Conservation (phyloP, 345 rosid genomes). For the Anacardium occidentale region DNA sequence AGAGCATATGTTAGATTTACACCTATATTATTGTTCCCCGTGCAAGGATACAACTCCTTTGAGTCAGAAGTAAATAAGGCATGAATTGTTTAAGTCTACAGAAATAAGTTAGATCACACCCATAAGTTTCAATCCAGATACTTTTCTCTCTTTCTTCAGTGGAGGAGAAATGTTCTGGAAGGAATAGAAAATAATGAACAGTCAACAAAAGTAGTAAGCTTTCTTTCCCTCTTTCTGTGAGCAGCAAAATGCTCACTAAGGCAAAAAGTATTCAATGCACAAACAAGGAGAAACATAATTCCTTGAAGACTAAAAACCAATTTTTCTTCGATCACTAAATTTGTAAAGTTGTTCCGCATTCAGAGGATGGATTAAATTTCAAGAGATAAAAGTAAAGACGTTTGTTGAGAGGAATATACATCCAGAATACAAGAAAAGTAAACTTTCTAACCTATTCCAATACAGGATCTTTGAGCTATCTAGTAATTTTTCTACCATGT, state of each 20-base stretch:
- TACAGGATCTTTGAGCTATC: constrained; percentile 4
- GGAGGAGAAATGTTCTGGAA: background rate
- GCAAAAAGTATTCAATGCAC: background rate
- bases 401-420: background rate
- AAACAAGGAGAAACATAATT: background rate
- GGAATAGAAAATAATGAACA: background rate
- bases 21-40: background rate
- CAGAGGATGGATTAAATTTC: background rate
- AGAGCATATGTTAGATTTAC: background rate
- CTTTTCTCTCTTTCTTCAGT: background rate
- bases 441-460: background rate
- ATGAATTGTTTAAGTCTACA: background rate
- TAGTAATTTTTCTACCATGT: background rate
- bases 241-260: no score
- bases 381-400: background rate
- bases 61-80: background rate
- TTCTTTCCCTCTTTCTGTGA: no score
- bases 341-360: background rate
- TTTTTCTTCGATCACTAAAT: background rate
- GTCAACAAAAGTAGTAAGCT: background rate
- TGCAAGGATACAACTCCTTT: background rate
- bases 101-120: background rate
- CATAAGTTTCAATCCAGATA: background rate
- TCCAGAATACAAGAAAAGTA: background rate
- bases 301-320: background rate